These are phyloP conservation scores for Aotearoamyces nothofagi DNA, from an alignment of 2,329 filamentous ascomycete species.

Conservation along the genomic window DNA sequence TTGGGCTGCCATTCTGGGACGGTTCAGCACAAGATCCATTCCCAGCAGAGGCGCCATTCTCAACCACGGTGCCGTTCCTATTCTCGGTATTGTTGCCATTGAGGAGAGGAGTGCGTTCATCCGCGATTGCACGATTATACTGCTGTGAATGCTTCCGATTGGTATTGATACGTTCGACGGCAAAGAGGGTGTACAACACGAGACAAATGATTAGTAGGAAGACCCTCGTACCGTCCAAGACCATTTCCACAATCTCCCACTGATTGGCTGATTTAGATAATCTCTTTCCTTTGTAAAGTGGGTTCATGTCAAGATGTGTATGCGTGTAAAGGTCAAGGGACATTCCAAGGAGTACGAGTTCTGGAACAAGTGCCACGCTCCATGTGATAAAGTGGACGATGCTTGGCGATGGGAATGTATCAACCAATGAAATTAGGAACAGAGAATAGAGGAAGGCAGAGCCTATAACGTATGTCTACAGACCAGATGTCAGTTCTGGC, in stretches of 20 bases:
- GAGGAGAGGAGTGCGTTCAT: constrained; percentile 52
- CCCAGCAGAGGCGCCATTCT: constrained; percentile 8
- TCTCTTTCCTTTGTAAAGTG: constrained; percentile 21
- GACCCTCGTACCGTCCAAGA: constrained; percentile 53
- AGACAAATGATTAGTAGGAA: constrained; percentile 39
- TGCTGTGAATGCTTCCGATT: constrained; percentile 11
- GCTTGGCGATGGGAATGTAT: constrained; percentile 69
- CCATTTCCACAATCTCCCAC: constrained; percentile 52
- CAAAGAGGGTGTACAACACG: constrained; percentile 42
- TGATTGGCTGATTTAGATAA: constrained; percentile 21
- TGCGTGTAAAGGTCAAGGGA: constrained; percentile 54
- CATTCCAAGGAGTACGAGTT: constrained; percentile 54
- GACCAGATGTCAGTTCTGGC: constrained; percentile 7
- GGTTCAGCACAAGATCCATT: constrained; percentile 22
- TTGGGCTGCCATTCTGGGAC: constrained; percentile 15
- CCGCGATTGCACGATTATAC: constrained; percentile 26
- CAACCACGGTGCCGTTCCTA: constrained; percentile 21
- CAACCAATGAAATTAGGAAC: constrained; percentile 72
- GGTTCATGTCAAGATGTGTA: constrained; percentile 42
- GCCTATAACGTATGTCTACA: constrained; percentile 69
- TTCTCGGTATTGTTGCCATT: constrained; percentile 17
- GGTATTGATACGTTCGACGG: constrained; percentile 17
- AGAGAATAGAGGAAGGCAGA: constrained; percentile 80
- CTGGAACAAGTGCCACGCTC: constrained; percentile 56
- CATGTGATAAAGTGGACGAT: constrained; percentile 69